Conservation (phyloP, 2,329 filamentous ascomycete genomes). For the Fusarium nematophilum region DNA sequence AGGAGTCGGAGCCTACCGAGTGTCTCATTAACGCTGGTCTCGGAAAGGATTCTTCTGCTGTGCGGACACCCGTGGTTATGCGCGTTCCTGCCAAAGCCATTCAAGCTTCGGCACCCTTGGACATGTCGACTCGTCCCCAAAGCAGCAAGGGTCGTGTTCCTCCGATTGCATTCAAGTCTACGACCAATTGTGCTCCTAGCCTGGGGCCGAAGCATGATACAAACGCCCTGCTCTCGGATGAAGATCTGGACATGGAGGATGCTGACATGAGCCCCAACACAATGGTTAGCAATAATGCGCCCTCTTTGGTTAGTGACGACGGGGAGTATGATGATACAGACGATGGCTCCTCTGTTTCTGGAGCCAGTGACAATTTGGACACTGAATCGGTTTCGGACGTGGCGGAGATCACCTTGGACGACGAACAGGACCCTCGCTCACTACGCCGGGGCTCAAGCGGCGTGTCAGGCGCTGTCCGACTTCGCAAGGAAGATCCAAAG, state of each 20-base stretch:
- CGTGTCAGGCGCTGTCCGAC: slow-evolving; percentile 58
- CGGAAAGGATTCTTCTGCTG: slow-evolving; percentile 27
- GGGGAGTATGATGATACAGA: slow-evolving; percentile 82
- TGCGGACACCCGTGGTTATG: slow-evolving; percentile 59
- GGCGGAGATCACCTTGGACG: slow-evolving; percentile 71
- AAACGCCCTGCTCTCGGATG: slow-evolving; percentile 49
- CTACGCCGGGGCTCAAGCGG: slow-evolving; percentile 58
- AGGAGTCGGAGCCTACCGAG: slow-evolving; percentile 62
- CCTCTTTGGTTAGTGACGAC: slow-evolving; percentile 83
- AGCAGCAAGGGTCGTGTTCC: slow-evolving; percentile 66
- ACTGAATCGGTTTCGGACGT: slow-evolving; percentile 70
- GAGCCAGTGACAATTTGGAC: slow-evolving; percentile 66
- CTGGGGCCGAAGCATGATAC: slow-evolving; percentile 37
- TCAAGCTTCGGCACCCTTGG: slow-evolving; percentile 60
- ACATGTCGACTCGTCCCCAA: slow-evolving; percentile 59
- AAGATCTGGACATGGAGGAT: slow-evolving; percentile 65
- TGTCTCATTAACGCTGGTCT: slow-evolving; percentile 20
- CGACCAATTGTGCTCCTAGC: slow-evolving; percentile 40
- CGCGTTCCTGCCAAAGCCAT: slow-evolving; percentile 69
- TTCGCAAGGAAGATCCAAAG: slow-evolving; percentile 66
- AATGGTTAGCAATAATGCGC: slow-evolving; percentile 78
- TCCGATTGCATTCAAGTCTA: slow-evolving; percentile 55
- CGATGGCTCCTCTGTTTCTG: slow-evolving; percentile 70
- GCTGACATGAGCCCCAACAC: slow-evolving; percentile 76
- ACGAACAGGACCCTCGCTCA: slow-evolving; percentile 62